These are phyloP conservation scores for Curvularia sp. DNA, from an alignment of 2,329 filamentous ascomycete genomes.

Conservation along the genomic window DNA sequence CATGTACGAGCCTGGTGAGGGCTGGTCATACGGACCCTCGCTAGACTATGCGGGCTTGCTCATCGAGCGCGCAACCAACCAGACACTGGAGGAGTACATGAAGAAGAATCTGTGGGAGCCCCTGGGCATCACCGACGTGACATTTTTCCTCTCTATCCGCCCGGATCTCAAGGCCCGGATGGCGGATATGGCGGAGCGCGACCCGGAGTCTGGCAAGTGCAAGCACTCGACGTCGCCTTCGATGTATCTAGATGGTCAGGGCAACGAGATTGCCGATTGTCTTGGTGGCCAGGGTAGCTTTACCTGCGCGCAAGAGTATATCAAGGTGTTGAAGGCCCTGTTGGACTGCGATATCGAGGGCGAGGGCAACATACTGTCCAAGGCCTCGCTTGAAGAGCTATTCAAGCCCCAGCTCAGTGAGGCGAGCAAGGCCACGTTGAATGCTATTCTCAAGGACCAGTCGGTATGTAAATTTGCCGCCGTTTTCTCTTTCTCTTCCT, in stretches of 20 bases:
- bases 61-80: constrained; percentile 53
- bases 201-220: constrained; percentile 24
- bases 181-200: constrained; percentile 42
- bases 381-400: constrained; percentile 36
- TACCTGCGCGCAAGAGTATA: constrained; percentile 32
- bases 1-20: constrained; percentile 55
- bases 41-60: constrained; percentile 59
- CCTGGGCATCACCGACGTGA: constrained; percentile 59
- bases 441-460: constrained; percentile 48
- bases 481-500: no score
- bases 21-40: constrained; percentile 59
- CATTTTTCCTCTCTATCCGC: constrained; percentile 57
- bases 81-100: constrained; percentile 67
- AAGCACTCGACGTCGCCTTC: constrained; percentile 7
- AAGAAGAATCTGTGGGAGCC: constrained; percentile 59
- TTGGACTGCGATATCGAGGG: constrained; percentile 36
- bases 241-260: constrained; percentile 26
- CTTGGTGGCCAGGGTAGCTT: constrained; percentile 41
- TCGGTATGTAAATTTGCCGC: constrained; percentile 11
- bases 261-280: constrained; percentile 29
- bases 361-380: constrained; percentile 29
- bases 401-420: constrained; percentile 44
- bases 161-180: constrained; percentile 32
- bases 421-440: constrained; percentile 20
- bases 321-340: constrained; percentile 42